phyloP scores from a whole-genome alignment of 176 grass and related monocot genomes.

The Ampelocalamus luodianensis region DNA sequence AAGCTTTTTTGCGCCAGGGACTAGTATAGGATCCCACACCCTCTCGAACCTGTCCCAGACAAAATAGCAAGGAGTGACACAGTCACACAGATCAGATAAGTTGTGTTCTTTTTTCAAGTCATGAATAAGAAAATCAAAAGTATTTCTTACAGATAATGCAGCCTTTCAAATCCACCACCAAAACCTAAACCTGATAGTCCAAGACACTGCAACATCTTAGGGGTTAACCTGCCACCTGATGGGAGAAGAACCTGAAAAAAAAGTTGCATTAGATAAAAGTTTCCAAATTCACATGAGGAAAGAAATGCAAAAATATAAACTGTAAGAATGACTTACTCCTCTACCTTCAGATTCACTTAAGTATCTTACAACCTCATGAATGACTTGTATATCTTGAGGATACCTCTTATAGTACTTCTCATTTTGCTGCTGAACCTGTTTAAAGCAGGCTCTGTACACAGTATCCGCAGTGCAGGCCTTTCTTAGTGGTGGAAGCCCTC shows the following conservation, averaged over 20 bases:
- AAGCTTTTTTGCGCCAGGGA: conserved; percentile 54
- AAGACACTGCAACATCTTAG: conserved; percentile 88
- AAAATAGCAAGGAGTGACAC: conserved; percentile 22
- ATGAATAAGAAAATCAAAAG: conserved; percentile 32
- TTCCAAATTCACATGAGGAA: not conserved
- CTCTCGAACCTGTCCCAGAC: conserved; percentile 70
- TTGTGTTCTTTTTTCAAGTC: not conserved
- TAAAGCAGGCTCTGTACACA: conserved; percentile 87
- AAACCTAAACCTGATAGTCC: conserved; percentile 82
- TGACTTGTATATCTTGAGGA: conserved; percentile 76
- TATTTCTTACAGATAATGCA: conserved; percentile 83
- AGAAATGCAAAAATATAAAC: not conserved
- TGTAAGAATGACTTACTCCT: conserved; percentile 66
- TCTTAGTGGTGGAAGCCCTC: conserved; percentile 85
- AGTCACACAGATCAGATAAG: conserved; percentile 14
- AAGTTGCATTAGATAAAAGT: conserved; percentile 20
- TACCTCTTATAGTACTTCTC: conserved; percentile 91
- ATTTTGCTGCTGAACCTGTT: conserved; percentile 85
- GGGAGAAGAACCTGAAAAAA: conserved; percentile 74
- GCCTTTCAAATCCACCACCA: conserved; percentile 86
- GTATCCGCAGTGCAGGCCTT: conserved; percentile 71
- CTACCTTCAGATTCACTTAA: conserved; percentile 75
- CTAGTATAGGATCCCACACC: conserved; percentile 93
- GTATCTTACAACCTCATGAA: conserved; percentile 77
- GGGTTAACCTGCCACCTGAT: conserved; percentile 86